Evolutionary conservation across 495 filamentous ascomycete genomes (phyloP).

Genomic region (Annulohypoxylon maeteangense): DNA sequence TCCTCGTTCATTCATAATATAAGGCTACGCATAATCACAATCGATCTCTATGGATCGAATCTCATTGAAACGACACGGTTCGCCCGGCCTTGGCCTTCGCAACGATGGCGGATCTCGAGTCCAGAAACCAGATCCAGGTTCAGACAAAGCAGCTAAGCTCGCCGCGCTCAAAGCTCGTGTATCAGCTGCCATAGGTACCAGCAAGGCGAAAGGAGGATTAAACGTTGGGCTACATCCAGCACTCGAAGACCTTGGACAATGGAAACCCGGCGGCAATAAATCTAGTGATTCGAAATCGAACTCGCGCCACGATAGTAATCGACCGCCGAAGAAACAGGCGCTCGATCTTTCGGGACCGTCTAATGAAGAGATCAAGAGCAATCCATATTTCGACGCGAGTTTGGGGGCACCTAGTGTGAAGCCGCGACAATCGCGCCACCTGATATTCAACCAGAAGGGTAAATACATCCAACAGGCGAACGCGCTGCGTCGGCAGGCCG

Average conservation of each 20-base stretch:
- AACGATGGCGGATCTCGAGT: constrained; percentile 62
- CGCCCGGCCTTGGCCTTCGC: constrained; percentile 62
- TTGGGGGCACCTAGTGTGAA: constrained; percentile 70
- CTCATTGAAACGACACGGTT: too few relatives aligned
- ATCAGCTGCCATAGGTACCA: constrained; percentile 73
- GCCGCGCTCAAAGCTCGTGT: constrained; percentile 85
- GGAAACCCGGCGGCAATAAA: constrained; percentile 60
- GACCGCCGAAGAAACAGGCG: constrained; percentile 34
- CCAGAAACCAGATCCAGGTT: constrained; percentile 63
- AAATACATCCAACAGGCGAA: constrained; percentile 96
- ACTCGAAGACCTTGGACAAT: constrained; percentile 76
- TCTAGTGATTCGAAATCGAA: constrained; percentile 44
- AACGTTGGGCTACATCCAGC: constrained; percentile 92
- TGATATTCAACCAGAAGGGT: constrained; percentile 94
- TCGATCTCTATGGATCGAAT: constrained; percentile 57
- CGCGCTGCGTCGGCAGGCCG: constrained; percentile 84
- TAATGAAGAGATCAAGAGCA: constrained; percentile 67
- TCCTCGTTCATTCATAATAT: background rate
- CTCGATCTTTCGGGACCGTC: constrained; percentile 76
- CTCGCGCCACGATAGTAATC: constrained; percentile 31
- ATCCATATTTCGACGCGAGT: constrained; percentile 87
- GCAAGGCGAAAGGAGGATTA: constrained; percentile 76
- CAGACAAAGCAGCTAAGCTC: constrained; percentile 60
- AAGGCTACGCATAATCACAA: constrained; percentile 32
- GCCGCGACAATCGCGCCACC: constrained; percentile 73